Base-by-base conservation (phyloP, 1,284 basidiomycete genomes). In the Tilletiopsis washingtonensis region DNA sequence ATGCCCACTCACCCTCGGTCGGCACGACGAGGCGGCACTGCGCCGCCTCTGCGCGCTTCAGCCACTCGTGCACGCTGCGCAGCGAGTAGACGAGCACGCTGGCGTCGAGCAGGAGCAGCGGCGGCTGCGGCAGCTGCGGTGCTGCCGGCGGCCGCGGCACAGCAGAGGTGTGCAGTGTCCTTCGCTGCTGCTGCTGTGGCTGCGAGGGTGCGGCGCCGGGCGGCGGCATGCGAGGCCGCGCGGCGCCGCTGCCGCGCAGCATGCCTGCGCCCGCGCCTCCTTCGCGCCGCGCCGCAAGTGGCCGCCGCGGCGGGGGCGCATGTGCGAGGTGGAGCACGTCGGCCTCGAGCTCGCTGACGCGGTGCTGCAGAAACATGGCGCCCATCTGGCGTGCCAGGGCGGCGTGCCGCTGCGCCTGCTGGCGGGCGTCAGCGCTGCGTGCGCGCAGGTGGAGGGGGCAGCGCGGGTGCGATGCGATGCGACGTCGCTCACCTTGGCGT, bases 61-160 rank as follows among this genome's bases (percentile, higher is more conserved):
- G 76, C 80, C 88, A 87, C 47, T 81, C 81, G 76, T 88, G 86
- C 49, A 93, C 79, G 52, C 84, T 82, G 50, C 83, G 82, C 15
- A 90, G 77, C 0, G 85, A 85, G 74, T 91, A 85, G 39, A 94
- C 80, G 47, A 93, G 79, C 5, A 90, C 86, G 61, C 86, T 90
- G 0, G 86, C 86, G 69, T 93, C 90, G 36, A 34, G 91, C 80
- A 25, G 91, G 20, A 40, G n/a, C 9, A 34, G 29, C 29, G 29
- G 9, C 9, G 9, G 9, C n/a, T 34, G 29, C 9, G 29, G 29
- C 9, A 6, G 12, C 6, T 5, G 9, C 15, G 38, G 11, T n/a
- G 12, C 14, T 9, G 38, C 14, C 5, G 6, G 6, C 9, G 12
- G 12, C n/a, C n/a, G n/a, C n/a, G n/a, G n/a, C n/a, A n/a, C n/a